Evolutionary conservation across 805 yeast genomes (phyloP).

Genomic region (Candida endomychidarum): DNA sequence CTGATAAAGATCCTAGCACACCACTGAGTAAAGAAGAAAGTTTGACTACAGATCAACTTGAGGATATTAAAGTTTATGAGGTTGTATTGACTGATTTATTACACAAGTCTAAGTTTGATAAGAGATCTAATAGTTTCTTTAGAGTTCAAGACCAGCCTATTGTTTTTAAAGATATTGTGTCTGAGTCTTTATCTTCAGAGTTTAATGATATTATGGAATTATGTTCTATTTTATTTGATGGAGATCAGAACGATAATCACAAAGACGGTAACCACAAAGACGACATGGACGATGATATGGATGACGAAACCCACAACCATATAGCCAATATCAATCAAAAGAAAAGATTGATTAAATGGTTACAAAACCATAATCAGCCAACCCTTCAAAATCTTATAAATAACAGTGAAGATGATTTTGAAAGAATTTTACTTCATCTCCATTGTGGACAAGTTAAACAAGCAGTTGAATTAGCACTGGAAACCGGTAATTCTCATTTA

Average conservation of each 20-base stretch:
- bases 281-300: conserved; percentile 53
- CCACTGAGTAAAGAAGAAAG: conserved; percentile 18
- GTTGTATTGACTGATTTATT: conserved; percentile 16
- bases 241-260: no score
- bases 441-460: conserved; percentile 55
- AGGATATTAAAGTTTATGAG: conserved; percentile 4
- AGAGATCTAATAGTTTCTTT: conserved; percentile 30
- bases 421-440: conserved; percentile 49
- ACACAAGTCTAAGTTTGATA: conserved; percentile 20
- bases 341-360: conserved; percentile 55
- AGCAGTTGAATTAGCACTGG: conserved; percentile 63
- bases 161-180: conserved; percentile 20
- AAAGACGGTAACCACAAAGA: no score
- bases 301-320: not conserved
- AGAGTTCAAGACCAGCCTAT: conserved; percentile 15
- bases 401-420: conserved; percentile 41
- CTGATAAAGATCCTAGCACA: conserved; percentile 22
- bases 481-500: conserved; percentile 65
- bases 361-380: conserved; percentile 43
- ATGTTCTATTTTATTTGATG: conserved; percentile 23
- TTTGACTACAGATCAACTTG: not conserved
- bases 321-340: conserved; percentile 21
- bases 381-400: conserved; percentile 30
- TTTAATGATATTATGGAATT: conserved; percentile 39
- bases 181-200: not conserved